phyloP scores from a whole-genome alignment of 2,329 filamentous ascomycete species.

The Eurotiales sp. region DNA sequence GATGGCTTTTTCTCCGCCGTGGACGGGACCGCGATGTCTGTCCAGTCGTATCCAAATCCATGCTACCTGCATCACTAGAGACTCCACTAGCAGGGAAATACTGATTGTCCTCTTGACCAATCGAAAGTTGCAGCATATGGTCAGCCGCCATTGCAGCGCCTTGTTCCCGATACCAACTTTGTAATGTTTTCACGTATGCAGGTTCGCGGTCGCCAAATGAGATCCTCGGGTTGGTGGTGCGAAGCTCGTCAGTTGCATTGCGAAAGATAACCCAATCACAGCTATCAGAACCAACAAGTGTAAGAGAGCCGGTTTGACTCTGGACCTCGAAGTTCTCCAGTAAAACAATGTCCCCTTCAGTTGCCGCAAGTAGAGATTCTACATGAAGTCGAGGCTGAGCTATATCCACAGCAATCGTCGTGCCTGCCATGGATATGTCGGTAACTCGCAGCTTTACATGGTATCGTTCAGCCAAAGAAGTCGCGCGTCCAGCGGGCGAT shows the following conservation, averaged over 20 bases:
- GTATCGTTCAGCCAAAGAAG: constrained; percentile 38
- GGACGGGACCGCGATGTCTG: constrained; percentile 23
- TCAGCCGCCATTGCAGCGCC: constrained; percentile 35
- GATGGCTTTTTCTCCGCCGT: constrained; percentile 26
- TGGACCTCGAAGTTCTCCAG: constrained; percentile 46
- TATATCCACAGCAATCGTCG: constrained; percentile 38
- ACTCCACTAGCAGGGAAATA: constrained; percentile 19
- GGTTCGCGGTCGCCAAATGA: constrained; percentile 38
- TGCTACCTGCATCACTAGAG: constrained; percentile 30
- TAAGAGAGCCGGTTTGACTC: constrained; percentile 36
- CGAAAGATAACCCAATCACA: constrained; percentile 48
- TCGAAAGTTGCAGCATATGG: constrained; percentile 32
- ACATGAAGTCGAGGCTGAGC: constrained; percentile 40
- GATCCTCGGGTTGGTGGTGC: constrained; percentile 36
- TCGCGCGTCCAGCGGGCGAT: constrained; percentile 30
- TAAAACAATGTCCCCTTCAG: constrained; percentile 41
- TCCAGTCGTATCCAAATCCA: constrained; percentile 21
- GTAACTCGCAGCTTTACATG: constrained; percentile 40
- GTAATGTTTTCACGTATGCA: constrained; percentile 31
- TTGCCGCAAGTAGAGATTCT: constrained; percentile 34
- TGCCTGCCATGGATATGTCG: constrained; percentile 42
- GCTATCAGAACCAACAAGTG: constrained; percentile 38
- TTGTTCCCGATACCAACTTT: constrained; percentile 39
- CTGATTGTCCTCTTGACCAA: constrained; percentile 27
- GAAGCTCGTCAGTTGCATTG: constrained; percentile 23